Evolutionary conservation across 768 basidiomycete species (phyloP), one percentile per base, ranked within the genome.

Genomic region (Podaxis sp.): DNA sequence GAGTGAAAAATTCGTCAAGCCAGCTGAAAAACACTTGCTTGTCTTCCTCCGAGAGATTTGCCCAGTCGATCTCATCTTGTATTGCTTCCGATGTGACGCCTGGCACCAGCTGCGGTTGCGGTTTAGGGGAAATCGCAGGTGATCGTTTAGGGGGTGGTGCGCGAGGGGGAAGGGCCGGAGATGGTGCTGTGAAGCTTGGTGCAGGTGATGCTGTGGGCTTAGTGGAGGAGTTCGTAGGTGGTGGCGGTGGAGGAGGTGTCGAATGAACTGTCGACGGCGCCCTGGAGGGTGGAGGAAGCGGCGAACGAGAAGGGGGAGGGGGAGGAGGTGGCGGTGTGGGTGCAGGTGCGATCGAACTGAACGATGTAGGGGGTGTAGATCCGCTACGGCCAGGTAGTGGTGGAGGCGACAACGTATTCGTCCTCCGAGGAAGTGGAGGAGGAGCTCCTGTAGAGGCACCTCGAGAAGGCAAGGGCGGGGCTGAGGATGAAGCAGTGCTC

Each of bases 1-100:
- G 78, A 15, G 83, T 80, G 68, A 93, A 93, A 74, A 87, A 93
- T 68, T 92, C 91, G 70, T 93, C 91, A 22, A 93, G 77, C 90
- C 91, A 93, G 63, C 74, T 74, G 72, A 93, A 93, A 69, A 93
- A 89, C 26, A 77, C 83, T 33, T 84, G 75, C 70, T 91, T 93
- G 68, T 93, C 90, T 70, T 87, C 80, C 22, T 71, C 68, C 1
- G 85, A 83, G 52, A 93, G 77, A 71, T 89, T 86, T 4, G 79
- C 72, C 91, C 91, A 93, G 70, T 91, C 86, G 33, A 93, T 83
- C 44, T 64, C 65, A 17, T 65, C 51, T 12, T 74, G n/a, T 40
- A 20, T 50, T 20, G 38, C 28, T 6, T 40, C 36, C 17, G 44
- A 40, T 7, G 61, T 36, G 7, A 37, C 24, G 22, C 58, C 22